These are phyloP conservation scores for Berberis vulgaris DNA, from an alignment of 164 flowering plant genomes.

Conservation along the genomic window DNA sequence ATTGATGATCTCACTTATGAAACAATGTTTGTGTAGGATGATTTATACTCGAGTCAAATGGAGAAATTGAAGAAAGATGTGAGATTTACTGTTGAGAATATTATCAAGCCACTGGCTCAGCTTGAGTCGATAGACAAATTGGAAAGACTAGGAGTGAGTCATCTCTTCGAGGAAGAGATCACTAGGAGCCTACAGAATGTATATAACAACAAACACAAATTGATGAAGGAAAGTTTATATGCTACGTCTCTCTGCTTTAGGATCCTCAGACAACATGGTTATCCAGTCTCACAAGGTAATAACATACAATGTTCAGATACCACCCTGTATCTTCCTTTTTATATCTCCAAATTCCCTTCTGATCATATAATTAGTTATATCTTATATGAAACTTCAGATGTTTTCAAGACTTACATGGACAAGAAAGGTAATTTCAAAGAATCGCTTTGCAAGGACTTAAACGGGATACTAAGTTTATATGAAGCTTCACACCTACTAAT, in stretches of 20 bases:
- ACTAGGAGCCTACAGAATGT: neutral
- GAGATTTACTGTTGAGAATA: constrained; percentile 4
- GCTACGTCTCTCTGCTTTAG: constrained; percentile 3
- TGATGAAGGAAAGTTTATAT: neutral
- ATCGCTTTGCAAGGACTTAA: neutral
- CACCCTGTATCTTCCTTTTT: neutral
- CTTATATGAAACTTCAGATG: neutral
- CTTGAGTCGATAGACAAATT: constrained; percentile 1
- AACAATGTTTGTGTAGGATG: constrained; percentile 3
- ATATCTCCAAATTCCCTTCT: neutral
- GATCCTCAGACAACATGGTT: constrained; percentile 9
- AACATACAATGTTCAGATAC: neutral
- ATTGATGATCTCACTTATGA: no score
- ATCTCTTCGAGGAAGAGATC: constrained; percentile 8
- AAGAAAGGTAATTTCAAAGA: constrained; percentile 4
- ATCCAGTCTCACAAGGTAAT: constrained; percentile 2
- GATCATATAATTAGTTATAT: neutral
- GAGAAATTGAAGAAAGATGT: constrained; percentile 12
- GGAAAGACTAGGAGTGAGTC: constrained; percentile 5
- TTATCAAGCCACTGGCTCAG: constrained; percentile 5
- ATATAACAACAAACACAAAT: neutral
- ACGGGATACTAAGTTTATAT: constrained; percentile 11
- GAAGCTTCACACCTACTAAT: constrained; percentile 6
- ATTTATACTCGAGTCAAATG: neutral
- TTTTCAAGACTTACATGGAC: neutral